phyloP scores from a whole-genome alignment of 176 grass and related monocot species.

The Triticum turgidum region DNA sequence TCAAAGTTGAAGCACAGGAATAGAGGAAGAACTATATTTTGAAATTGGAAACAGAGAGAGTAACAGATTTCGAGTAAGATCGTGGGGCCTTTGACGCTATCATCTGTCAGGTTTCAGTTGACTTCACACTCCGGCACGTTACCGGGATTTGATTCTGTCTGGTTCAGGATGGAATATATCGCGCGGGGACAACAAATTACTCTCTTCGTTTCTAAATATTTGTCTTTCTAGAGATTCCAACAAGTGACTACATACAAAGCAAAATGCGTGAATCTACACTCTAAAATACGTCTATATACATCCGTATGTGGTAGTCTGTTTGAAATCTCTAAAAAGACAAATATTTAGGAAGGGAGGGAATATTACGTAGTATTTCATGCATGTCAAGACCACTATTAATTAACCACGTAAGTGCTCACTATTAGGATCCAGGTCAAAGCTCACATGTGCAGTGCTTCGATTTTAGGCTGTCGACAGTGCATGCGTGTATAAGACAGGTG shows the following conservation, averaged over 20 bases:
- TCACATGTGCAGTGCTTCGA: background rate
- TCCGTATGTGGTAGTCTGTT: no score
- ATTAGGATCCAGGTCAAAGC: background rate
- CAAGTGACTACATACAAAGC: no score
- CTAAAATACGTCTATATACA: no score
- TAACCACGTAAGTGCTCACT: background rate
- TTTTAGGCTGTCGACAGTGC: background rate
- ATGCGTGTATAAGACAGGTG: background rate
- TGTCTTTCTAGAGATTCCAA: no score
- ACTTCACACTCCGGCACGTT: background rate
- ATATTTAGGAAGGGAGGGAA: no score
- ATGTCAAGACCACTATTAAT: background rate
- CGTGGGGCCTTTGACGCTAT: background rate
- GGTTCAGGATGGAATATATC: background rate
- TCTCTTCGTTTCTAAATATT: no score
- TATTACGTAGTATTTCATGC: background rate
- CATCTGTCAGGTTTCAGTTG: background rate
- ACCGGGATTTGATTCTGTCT: background rate
- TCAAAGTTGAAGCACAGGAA: no score
- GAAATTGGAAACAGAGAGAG: no score
- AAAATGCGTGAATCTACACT: no score
- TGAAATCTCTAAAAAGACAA: no score
- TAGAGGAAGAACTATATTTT: no score
- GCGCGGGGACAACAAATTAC: background rate
- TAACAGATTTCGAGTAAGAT: background rate